A percentile compares a stretch with the other conserved stretches of the same genome.
Evolutionary conservation across 179 eudicot species (phyloP).

Genomic region (Carnegiea gigantea): DNA sequence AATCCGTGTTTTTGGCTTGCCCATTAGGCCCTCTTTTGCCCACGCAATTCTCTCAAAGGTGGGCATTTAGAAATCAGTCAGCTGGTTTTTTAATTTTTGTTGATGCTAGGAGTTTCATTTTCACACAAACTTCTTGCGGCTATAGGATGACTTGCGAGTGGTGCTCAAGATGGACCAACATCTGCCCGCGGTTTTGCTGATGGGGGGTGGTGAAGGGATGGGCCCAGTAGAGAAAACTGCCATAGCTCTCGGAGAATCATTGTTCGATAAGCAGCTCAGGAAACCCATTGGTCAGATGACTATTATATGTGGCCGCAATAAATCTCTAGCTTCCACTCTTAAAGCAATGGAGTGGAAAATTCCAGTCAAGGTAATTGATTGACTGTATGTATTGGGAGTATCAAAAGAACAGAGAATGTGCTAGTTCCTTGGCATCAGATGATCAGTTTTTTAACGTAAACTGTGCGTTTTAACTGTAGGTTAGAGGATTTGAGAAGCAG

Average conservation of each 20-base stretch:
- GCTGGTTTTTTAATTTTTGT: not conserved
- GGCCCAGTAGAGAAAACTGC: slow-evolving; percentile 91
- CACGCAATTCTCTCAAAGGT: slow-evolving; percentile 80
- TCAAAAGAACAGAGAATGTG: not conserved
- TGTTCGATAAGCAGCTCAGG: slow-evolving; percentile 46
- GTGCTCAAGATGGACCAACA: slow-evolving; percentile 75
- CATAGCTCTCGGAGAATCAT: slow-evolving; percentile 64
- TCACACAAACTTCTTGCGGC: not conserved
- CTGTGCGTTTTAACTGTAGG: slow-evolving; percentile 32
- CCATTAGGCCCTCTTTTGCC: slow-evolving; percentile 84
- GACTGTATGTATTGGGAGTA: not conserved
- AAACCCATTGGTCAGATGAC: slow-evolving; percentile 78
- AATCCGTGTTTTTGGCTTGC: slow-evolving; percentile 88
- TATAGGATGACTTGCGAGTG: slow-evolving; percentile 71
- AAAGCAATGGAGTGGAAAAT: slow-evolving; percentile 68
- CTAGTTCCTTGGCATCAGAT: not conserved
- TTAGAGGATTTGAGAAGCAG: slow-evolving; percentile 78
- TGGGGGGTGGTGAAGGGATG: slow-evolving; percentile 99
- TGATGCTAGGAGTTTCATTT: not conserved
- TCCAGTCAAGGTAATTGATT: slow-evolving; percentile 62
- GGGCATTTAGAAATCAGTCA: not conserved
- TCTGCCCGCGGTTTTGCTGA: slow-evolving; percentile 77
- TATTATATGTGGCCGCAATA: slow-evolving; percentile 81
- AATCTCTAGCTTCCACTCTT: slow-evolving; percentile 49
- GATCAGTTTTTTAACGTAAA: not conserved